phyloP scores from a whole-genome alignment of 768 basidiomycete species.

The Leccinum obscurum region DNA sequence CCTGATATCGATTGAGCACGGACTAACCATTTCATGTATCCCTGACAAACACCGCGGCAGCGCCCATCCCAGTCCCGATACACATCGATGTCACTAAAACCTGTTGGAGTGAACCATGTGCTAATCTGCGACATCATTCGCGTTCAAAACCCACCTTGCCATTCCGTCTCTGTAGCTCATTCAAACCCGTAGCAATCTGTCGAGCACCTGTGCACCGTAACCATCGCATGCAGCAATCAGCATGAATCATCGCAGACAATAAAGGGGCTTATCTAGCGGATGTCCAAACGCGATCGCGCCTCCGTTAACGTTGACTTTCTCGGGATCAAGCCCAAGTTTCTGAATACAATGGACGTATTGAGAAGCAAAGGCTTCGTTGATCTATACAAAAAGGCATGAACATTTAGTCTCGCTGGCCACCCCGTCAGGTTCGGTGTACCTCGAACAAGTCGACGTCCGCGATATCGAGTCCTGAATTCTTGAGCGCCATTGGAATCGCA shows the following conservation, averaged over 20 bases:
- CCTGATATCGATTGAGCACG: neutral
- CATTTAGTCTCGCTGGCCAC: neutral
- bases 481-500: constrained; percentile 80
- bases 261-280: constrained; percentile 65
- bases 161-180: constrained; percentile 65
- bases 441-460: constrained; percentile 81
- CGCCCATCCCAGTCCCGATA: constrained; percentile 91
- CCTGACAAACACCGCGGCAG: constrained; percentile 70
- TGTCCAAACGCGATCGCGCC: constrained; percentile 89
- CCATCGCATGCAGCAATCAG: constrained; percentile 19
- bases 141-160: constrained; percentile 50
- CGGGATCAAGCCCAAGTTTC: constrained; percentile 57
- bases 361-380: constrained; percentile 91
- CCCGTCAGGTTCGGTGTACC: constrained; percentile 36
- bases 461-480: constrained; percentile 61
- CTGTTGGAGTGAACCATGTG: constrained; percentile 35
- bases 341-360: constrained; percentile 76
- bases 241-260: neutral
- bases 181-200: constrained; percentile 82
- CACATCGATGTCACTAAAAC: constrained; percentile 89
- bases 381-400: constrained; percentile 40
- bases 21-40: constrained; percentile 34
- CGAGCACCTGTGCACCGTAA: constrained; percentile 82
- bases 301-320: constrained; percentile 84
- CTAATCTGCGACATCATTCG: neutral